Base-by-base conservation (phyloP, 345 rosid species). In the Psidium guajava region DNA sequence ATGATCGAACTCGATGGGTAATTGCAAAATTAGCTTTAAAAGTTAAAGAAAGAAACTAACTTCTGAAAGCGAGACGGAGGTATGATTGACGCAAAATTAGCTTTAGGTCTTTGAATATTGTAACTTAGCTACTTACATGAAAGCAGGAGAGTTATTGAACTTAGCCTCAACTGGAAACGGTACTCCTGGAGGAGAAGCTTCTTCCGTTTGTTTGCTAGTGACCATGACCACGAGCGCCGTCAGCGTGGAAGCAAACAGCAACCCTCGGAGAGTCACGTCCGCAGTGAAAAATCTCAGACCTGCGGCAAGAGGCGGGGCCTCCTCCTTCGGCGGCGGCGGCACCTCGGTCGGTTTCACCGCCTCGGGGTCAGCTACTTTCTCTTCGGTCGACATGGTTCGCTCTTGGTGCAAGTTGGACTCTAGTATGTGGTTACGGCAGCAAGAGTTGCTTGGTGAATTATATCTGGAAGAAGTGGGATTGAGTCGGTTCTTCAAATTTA, bases 111-210 rank as follows among this genome's bases (percentile, higher is more conserved):
- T 36, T 36, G 40, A 18, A 54, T 18, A 55, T 8, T 5, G 16
- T 12, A 28, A 44, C 59, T 36, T 47, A 51, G 32, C 3, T 25
- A 69, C 90, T 88, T 27, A 91, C 93, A 88, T 53, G 86, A 90
- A 88, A 61, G 93, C 91, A 2, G 93, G 93, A 1, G 89, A 89
- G 40, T 90, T 82, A 27, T 56, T 50, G 83, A 87, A 91, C 77
- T 90, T 91, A 74, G 93, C 93, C 54, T 74, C 27, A 12, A 27
- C 82, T 1, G 10, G 27, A 11, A 58, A 0, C 16, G 87, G 85
- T 1, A 57, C 0, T 11, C 86, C 87, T 0, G 88, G 85, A 32
- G 84, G 32, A 3, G 25, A 44, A 84, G 25, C 36, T 2, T 42
- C 11, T 58, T 74, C 25, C 3, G 90, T 87, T 87, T 91, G 89